Evolutionary conservation across 129 eudicot genomes (phyloP).

Genomic region (Pulicaria dysenterica): DNA sequence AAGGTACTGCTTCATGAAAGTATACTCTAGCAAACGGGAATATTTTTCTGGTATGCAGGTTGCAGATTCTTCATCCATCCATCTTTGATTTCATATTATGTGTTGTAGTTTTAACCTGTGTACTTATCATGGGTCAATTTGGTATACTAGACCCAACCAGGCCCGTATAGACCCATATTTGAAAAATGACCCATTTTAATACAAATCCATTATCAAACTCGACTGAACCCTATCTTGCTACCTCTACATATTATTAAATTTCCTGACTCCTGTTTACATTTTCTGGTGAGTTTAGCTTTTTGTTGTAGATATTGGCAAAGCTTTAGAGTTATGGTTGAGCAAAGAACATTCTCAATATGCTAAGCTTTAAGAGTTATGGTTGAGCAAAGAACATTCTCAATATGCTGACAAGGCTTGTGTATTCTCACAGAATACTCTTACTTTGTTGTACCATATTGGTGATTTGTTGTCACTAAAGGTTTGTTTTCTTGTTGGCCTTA

Average conservation of each 20-base stretch:
- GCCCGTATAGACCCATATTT: not conserved
- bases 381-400: slow-evolving; percentile 38
- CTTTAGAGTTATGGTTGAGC: slow-evolving; percentile 54
- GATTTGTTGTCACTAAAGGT: slow-evolving; percentile 88
- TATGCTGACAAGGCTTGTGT: slow-evolving; percentile 35
- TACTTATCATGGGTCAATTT: slow-evolving; percentile 1
- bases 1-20: slow-evolving; percentile 59
- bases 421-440: slow-evolving; percentile 41
- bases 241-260: not conserved
- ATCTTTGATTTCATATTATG: slow-evolving; percentile 1
- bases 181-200: not conserved
- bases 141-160: not conserved
- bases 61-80: not conserved
- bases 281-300: slow-evolving; percentile 40
- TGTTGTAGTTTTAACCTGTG: not conserved
- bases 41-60: slow-evolving; percentile 27
- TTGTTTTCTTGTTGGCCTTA: slow-evolving; percentile 23
- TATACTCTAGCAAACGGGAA: slow-evolving; percentile 28
- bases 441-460: slow-evolving; percentile 61
- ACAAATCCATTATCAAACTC: not conserved
- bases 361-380: slow-evolving; percentile 52
- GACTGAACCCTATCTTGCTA: no score
- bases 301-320: slow-evolving; percentile 62
- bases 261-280: slow-evolving; percentile 18
- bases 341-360: slow-evolving; percentile 37